Conservation (phyloP, 192 early-diverging fungal genomes). For the Diversispora epigaea region DNA sequence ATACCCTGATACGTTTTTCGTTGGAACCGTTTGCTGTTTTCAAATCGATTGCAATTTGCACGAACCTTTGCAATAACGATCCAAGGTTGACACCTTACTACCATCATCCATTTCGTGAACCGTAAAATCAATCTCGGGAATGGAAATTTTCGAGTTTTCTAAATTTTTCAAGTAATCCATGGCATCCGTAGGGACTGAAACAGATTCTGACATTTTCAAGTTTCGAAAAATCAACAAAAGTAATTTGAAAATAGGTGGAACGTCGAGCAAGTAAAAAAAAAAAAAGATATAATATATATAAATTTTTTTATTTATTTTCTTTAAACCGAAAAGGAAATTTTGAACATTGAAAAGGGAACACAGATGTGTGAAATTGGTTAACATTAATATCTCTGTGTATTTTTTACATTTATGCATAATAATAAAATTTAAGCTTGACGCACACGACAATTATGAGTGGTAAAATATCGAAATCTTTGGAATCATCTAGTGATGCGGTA, state of each 20-base stretch:
- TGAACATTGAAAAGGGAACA: too few species aligned
- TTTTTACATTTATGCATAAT: too few species aligned
- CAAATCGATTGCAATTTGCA: neutral
- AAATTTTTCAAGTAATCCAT: slow-evolving; percentile 41
- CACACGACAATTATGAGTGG: slow-evolving; percentile 35
- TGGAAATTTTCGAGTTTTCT: slow-evolving; percentile 43
- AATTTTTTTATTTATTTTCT: too few species aligned
- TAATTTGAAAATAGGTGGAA: too few species aligned
- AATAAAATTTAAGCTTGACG: neutral
- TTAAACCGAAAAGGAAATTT: too few species aligned
- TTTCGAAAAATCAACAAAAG: too few species aligned
- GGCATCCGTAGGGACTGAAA: slow-evolving; percentile 33
- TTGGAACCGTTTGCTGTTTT: slow-evolving; percentile 10
- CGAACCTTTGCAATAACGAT: slow-evolving; percentile 77
- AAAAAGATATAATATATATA: too few species aligned
- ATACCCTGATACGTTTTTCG: neutral
- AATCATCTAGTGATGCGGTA: slow-evolving; percentile 43
- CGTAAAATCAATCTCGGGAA: slow-evolving; percentile 75
- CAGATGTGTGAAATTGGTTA: too few species aligned
- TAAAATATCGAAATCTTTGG: slow-evolving; percentile 8
- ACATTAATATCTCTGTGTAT: too few species aligned
- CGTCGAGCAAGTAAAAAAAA: too few species aligned
- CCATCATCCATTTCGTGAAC: slow-evolving; percentile 75
- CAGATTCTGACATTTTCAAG: neutral
- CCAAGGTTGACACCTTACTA: slow-evolving; percentile 66